A percentile compares a stretch with the other conserved stretches of the same genome.
Conservation (phyloP, 2,329 filamentous ascomycete species). For the Triangularia setosa region DNA sequence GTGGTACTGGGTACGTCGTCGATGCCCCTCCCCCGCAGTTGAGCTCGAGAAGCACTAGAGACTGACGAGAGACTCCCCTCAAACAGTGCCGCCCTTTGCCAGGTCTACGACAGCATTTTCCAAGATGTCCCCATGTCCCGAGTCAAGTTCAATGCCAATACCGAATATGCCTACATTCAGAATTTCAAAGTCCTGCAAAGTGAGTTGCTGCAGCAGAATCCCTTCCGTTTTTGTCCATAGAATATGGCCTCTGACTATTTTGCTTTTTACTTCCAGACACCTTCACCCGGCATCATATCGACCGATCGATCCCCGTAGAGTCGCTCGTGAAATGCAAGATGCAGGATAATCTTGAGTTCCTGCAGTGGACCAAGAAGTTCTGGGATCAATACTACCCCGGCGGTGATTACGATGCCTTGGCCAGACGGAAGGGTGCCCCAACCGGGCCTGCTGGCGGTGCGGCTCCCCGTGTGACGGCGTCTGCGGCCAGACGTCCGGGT, state of each 20-base stretch:
- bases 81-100: conserved; percentile 86
- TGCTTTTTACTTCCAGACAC: conserved; percentile 52
- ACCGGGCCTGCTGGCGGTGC: conserved; percentile 50
- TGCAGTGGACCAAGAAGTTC: conserved; percentile 94
- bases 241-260: not conserved
- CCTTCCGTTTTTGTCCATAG: not conserved
- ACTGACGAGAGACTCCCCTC: conserved; percentile 18
- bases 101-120: conserved; percentile 98
- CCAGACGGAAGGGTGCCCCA: conserved; percentile 73
- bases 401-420: conserved; percentile 90
- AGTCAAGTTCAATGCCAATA: conserved; percentile 98
- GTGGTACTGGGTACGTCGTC: conserved; percentile 80
- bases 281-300: conserved; percentile 82
- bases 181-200: conserved; percentile 98
- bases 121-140: conserved; percentile 89
- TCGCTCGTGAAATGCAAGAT: conserved; percentile 96
- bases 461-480: conserved; percentile 37
- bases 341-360: conserved; percentile 99
- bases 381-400: conserved; percentile 99
- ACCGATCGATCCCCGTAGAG: conserved; percentile 86
- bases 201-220: conserved; percentile 51
- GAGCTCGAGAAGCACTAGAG: not conserved
- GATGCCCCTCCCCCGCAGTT: conserved; percentile 27
- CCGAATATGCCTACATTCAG: conserved; percentile 94
- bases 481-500: conserved; percentile 31